phyloP scores from a whole-genome alignment of 805 yeast genomes.

The Candida hungchunana region DNA sequence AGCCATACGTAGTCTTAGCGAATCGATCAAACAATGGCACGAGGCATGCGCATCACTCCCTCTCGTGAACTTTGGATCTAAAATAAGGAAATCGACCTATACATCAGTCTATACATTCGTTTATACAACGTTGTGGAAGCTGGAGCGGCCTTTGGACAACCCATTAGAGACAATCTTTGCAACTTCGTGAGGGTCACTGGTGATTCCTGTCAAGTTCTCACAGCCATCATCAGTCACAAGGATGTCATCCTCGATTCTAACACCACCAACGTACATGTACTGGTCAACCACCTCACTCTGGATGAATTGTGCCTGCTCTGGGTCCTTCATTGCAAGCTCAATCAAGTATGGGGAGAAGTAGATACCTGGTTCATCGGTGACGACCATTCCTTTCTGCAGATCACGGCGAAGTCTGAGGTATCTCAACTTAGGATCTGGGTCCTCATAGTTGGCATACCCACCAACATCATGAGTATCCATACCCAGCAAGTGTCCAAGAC shows the following conservation, averaged over 20 bases:
- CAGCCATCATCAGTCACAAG: conserved; percentile 71
- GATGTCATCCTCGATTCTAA: conserved; percentile 92
- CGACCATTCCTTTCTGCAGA: conserved; percentile 71
- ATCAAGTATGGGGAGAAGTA: conserved; percentile 84
- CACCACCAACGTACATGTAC: conserved; percentile 93
- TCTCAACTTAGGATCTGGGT: conserved; percentile 68
- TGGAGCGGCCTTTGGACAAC: conserved; percentile 50
- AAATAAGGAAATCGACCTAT: no score
- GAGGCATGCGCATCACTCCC: no score
- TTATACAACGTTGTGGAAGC: conserved; percentile 48
- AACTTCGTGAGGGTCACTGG: conserved; percentile 83
- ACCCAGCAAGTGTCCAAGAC: conserved; percentile 90
- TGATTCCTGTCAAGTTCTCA: conserved; percentile 77
- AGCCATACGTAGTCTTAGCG: no score
- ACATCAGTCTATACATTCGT: no score
- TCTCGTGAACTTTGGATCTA: no score
- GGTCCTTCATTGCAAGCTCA: conserved; percentile 52
- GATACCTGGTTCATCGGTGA: conserved; percentile 94
- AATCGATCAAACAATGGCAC: no score
- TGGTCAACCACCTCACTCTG: conserved; percentile 62
- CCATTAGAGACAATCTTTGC: conserved; percentile 73
- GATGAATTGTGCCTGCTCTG: conserved; percentile 37
- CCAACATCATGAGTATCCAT: conserved; percentile 97
- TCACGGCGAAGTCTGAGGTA: conserved; percentile 79
- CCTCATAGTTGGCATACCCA: conserved; percentile 82